phyloP scores from a whole-genome alignment of 2,329 filamentous ascomycete genomes.

The Exophiala dermatitidis region DNA sequence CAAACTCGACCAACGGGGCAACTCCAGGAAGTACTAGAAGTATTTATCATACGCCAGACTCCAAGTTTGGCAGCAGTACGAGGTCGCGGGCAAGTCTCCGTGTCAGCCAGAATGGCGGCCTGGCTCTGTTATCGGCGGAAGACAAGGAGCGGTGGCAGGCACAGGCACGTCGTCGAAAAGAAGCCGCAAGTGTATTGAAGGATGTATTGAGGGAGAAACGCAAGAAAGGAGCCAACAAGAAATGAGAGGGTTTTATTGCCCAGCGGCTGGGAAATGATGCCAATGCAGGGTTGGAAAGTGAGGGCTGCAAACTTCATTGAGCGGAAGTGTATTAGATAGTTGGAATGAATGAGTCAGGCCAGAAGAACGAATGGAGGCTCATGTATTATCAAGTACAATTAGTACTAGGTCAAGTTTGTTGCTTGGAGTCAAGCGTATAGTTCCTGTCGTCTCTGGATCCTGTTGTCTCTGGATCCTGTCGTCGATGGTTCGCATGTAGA shows the following conservation, averaged over 20 bases:
- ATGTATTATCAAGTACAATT: neutral
- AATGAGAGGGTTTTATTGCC: neutral
- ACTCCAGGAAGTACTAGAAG: slow-evolving; percentile 24
- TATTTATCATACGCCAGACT: slow-evolving; percentile 27
- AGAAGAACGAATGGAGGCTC: neutral
- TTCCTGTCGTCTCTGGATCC: too few relatives aligned
- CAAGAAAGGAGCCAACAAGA: slow-evolving; percentile 7
- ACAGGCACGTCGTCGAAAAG: slow-evolving; percentile 24
- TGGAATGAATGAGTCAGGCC: neutral
- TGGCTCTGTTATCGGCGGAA: slow-evolving; percentile 18
- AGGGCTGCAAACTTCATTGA: neutral
- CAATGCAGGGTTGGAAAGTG: neutral
- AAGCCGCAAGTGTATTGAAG: slow-evolving; percentile 22
- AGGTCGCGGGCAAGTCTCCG: slow-evolving; percentile 15
- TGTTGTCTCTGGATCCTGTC: too few relatives aligned
- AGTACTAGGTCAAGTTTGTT: too few relatives aligned
- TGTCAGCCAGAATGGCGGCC: slow-evolving; percentile 13
- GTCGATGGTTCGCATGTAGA: too few relatives aligned
- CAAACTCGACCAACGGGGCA: slow-evolving; percentile 8
- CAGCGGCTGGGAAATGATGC: neutral
- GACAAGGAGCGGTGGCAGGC: slow-evolving; percentile 25
- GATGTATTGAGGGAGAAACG: slow-evolving; percentile 22
- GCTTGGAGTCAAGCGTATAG: too few relatives aligned
- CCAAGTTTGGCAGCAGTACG: slow-evolving; percentile 19
- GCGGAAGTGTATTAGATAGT: neutral